Conservation (phyloP, 768 basidiomycete species). For the Termitomyces sp. region DNA sequence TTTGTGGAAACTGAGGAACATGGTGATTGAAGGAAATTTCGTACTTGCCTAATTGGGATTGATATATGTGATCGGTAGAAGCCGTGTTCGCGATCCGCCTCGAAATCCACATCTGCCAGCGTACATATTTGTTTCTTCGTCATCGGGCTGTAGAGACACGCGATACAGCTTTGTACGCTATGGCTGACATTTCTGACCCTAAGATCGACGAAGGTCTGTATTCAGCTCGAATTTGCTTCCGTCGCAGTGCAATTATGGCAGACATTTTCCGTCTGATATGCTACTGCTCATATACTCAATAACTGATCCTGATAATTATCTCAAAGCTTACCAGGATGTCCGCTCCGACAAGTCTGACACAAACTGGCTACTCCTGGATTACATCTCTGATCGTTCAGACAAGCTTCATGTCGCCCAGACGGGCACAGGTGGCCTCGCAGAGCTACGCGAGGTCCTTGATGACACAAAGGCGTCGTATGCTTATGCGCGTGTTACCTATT, state of each 20-base stretch:
- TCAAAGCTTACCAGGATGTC: conserved; percentile 80
- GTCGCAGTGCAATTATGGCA: background rate
- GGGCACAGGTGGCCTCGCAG: conserved; percentile 74
- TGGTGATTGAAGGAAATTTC: conserved; percentile 12
- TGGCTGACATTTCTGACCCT: conserved; percentile 79
- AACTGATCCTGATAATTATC: conserved; percentile 12
- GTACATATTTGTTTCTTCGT: background rate
- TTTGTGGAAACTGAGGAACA: conserved; percentile 21
- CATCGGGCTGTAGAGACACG: background rate
- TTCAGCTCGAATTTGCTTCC: background rate
- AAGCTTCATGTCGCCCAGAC: conserved; percentile 73
- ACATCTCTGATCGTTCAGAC: conserved; percentile 81
- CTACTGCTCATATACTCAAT: conserved; percentile 16
- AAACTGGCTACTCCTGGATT: conserved; percentile 90
- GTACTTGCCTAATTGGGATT: conserved; percentile 5
- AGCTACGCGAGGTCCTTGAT: conserved; percentile 68
- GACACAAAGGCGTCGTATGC: conserved; percentile 77
- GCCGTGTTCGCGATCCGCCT: conserved; percentile 11
- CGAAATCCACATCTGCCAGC: background rate
- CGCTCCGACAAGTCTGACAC: conserved; percentile 80
- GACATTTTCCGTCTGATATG: conserved; percentile 6
- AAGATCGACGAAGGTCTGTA: conserved; percentile 65
- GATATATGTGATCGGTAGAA: conserved; percentile 20
- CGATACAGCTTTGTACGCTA: conserved; percentile 20
- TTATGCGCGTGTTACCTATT: conserved; percentile 79